Conservation (phyloP, 805 yeast species). For the Candida sithepensis region DNA sequence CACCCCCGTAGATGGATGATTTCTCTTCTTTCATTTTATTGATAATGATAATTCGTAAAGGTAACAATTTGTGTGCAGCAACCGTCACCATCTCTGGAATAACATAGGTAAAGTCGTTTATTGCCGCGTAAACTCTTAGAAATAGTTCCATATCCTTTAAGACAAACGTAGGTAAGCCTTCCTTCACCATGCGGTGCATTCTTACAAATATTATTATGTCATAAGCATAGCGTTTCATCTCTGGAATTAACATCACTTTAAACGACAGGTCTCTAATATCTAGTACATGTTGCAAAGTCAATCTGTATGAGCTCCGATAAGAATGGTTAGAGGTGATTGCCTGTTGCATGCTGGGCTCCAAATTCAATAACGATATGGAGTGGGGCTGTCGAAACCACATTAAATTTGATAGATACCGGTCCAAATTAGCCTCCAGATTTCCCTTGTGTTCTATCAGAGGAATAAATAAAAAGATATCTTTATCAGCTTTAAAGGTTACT, state of each 20-base stretch:
- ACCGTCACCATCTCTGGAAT: constrained; percentile 51
- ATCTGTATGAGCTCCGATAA: background rate
- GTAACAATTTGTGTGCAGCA: constrained; percentile 47
- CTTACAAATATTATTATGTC: constrained; percentile 53
- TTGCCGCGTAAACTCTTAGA: constrained; percentile 38
- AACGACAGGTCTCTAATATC: background rate
- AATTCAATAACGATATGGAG: background rate
- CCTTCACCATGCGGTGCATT: constrained; percentile 49
- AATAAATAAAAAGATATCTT: constrained; percentile 20
- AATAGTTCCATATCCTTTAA: constrained; percentile 39
- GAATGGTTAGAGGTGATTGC: background rate
- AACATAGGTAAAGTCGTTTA: constrained; percentile 39
- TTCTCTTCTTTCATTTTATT: constrained; percentile 43
- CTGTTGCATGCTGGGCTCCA: background rate
- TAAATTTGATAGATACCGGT: constrained; percentile 19
- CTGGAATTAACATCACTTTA: constrained; percentile 41
- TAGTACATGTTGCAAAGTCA: constrained; percentile 1
- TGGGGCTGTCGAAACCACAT: constrained; percentile 34
- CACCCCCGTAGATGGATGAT: constrained; percentile 54
- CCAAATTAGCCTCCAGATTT: constrained; percentile 16
- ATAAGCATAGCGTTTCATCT: constrained; percentile 50
- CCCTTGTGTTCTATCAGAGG: constrained; percentile 15
- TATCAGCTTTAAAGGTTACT: constrained; percentile 3
- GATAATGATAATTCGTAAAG: constrained; percentile 38
- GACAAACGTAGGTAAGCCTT: constrained; percentile 49